phyloP scores from a whole-genome alignment of 1,139 yeast species.

The Yamadazyma spencermartinsiae region DNA sequence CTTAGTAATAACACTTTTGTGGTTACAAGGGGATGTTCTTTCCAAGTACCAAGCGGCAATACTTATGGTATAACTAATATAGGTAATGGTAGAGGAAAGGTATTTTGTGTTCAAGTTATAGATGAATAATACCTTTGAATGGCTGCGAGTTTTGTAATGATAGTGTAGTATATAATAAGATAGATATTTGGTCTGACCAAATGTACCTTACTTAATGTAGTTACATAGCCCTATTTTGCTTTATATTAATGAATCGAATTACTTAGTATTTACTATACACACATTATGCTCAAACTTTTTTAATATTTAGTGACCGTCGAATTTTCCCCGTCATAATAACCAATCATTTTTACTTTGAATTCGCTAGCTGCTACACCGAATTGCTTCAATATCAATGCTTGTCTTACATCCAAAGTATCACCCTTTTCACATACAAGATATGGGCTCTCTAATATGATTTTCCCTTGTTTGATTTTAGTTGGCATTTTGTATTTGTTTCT shows the following conservation, averaged over 20 bases:
- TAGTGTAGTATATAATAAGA: constrained; percentile 7
- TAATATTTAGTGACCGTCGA: constrained; percentile 31
- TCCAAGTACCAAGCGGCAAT: constrained; percentile 79
- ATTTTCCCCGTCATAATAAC: constrained; percentile 67
- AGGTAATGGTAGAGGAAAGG: constrained; percentile 55
- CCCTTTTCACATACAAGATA: constrained; percentile 81
- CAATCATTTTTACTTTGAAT: constrained; percentile 77
- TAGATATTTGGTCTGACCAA: constrained; percentile 9
- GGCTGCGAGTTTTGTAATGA: constrained; percentile 2
- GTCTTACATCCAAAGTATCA: constrained; percentile 81
- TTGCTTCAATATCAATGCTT: constrained; percentile 88
- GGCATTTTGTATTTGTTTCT: constrained; percentile 90
- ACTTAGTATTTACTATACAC: constrained; percentile 5
- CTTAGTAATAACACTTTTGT: constrained; percentile 60
- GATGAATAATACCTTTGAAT: constrained; percentile 1
- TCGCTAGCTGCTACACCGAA: constrained; percentile 95
- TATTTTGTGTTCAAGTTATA: constrained; percentile 77
- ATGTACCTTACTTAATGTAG: no score
- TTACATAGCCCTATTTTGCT: not conserved
- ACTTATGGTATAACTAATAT: constrained; percentile 63
- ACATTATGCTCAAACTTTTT: constrained; percentile 3
- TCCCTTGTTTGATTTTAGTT: constrained; percentile 86
- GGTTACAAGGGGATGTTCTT: constrained; percentile 72
- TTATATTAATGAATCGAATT: not conserved
- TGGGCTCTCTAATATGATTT: constrained; percentile 73